Percentiles rank a stretch among this genome's conserved stretches.
Conservation (phyloP, 2,329 filamentous ascomycete genomes). For the Cladosporium sp. region DNA sequence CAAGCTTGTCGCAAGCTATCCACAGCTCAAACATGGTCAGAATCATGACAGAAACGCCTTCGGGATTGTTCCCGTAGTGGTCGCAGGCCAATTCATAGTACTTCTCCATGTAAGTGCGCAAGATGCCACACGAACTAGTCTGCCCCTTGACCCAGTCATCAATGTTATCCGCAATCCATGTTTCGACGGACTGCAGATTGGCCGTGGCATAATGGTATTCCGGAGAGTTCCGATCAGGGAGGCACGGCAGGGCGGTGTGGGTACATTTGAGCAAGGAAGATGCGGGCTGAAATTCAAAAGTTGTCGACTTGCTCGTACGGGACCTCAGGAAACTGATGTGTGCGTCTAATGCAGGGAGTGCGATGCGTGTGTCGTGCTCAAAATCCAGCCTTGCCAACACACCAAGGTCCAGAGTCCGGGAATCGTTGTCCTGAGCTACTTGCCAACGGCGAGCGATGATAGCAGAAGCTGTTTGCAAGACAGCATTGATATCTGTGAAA, state of each 20-base stretch:
- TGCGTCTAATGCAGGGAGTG: constrained; percentile 17
- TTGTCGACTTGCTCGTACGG: neutral
- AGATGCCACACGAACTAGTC: constrained; percentile 7
- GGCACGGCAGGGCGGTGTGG: neutral
- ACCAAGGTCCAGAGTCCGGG: constrained; percentile 11
- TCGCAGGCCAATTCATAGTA: constrained; percentile 23
- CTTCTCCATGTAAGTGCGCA: constrained; percentile 13
- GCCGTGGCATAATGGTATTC: constrained; percentile 5
- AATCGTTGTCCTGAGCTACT: constrained; percentile 4
- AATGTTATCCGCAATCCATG: constrained; percentile 18
- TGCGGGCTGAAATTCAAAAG: no score
- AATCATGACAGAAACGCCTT: constrained; percentile 50
- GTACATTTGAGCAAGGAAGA: no score
- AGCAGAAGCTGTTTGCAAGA: neutral
- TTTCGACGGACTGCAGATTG: constrained; percentile 20
- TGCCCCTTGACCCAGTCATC: constrained; percentile 12
- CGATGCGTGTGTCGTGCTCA: constrained; percentile 14
- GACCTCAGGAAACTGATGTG: constrained; percentile 13
- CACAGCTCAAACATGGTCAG: constrained; percentile 56
- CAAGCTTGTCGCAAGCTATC: constrained; percentile 52
- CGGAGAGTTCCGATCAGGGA: neutral
- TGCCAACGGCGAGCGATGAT: constrained; percentile 13
- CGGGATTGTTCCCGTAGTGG: constrained; percentile 42
- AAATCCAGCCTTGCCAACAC: constrained; percentile 13
- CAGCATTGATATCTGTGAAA: constrained; percentile 33